A percentile compares a stretch with the other conserved stretches of the same genome.
These are phyloP conservation scores for Nasturtium officinale DNA, from an alignment of 345 rosid genomes.

Conservation along the genomic window DNA sequence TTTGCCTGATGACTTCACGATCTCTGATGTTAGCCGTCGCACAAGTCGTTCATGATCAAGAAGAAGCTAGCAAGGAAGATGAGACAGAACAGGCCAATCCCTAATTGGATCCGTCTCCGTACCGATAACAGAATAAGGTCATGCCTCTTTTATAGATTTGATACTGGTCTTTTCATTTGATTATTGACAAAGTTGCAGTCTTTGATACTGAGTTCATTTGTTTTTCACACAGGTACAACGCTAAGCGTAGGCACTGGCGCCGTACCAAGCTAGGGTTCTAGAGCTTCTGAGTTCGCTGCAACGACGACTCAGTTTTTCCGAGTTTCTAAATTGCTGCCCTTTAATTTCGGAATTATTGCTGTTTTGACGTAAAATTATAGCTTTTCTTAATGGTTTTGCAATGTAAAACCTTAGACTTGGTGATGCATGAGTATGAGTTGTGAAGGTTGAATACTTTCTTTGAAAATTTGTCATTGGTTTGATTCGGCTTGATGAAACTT, in stretches of 20 bases:
- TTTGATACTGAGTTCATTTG: conserved; percentile 1
- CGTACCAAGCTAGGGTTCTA: conserved; percentile 60
- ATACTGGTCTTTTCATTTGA: background rate
- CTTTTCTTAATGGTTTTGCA: background rate
- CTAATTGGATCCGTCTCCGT: conserved; percentile 68
- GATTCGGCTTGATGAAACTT: background rate
- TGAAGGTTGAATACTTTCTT: background rate
- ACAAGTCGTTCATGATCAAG: conserved; percentile 73
- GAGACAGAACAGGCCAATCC: conserved; percentile 72
- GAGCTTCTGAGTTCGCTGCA: conserved; percentile 12
- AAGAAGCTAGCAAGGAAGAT: conserved; percentile 75
- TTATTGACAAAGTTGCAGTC: background rate
- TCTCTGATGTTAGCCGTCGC: conserved; percentile 67
- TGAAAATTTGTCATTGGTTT: background rate
- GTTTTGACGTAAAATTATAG: background rate
- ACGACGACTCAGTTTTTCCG: conserved; percentile 1
- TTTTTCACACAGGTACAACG: conserved; percentile 50
- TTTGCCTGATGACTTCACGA: background rate
- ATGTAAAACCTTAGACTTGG: background rate
- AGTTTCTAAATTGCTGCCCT: background rate
- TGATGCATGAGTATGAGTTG: conserved; percentile 10
- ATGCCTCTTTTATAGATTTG: background rate
- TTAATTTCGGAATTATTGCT: background rate
- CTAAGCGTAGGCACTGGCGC: conserved; percentile 76
- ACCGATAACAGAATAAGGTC: conserved; percentile 67